phyloP scores from a whole-genome alignment of 2,329 filamentous ascomycete genomes.

The Microsporum ferrugineum region DNA sequence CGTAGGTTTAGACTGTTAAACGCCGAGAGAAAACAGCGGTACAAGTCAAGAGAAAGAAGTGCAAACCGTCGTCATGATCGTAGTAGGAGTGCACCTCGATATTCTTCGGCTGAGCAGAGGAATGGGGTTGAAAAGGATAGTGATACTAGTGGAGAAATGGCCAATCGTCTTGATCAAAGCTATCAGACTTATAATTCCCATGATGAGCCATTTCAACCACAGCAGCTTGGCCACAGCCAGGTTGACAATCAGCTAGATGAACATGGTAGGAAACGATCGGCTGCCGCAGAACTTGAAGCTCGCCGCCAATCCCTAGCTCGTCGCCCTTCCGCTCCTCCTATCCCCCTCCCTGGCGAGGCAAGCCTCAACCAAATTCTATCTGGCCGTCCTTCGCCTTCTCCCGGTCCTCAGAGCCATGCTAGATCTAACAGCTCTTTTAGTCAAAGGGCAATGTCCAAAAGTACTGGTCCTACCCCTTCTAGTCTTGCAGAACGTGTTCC shows the following conservation, averaged over 20 bases:
- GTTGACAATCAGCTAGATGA: not conserved
- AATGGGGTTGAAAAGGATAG: not conserved
- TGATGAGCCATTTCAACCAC: not conserved
- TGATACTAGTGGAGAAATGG: not conserved
- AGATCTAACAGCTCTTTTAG: conserved; percentile 24
- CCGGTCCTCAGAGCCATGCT: conserved; percentile 30
- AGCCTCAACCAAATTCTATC: not conserved
- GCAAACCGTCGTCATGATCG: conserved; percentile 33
- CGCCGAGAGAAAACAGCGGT: conserved; percentile 32
- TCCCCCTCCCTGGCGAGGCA: conserved; percentile 58
- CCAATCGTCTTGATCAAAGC: not conserved
- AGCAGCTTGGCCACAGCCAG: not conserved
- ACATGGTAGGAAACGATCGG: conserved; percentile 54
- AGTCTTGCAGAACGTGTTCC: conserved; percentile 38
- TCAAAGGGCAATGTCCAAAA: conserved; percentile 24
- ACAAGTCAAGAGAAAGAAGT: conserved; percentile 40
- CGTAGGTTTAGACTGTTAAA: conserved; percentile 41
- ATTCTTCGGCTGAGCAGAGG: conserved; percentile 37
- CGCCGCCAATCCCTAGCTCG: conserved; percentile 72
- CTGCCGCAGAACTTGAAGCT: conserved; percentile 78
- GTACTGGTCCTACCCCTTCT: conserved; percentile 28
- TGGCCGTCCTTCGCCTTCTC: conserved; percentile 20
- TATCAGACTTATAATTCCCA: not conserved
- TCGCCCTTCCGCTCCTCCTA: conserved; percentile 65
- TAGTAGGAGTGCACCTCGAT: conserved; percentile 33